Conservation (phyloP, 352 stramenopile genomes). For the Blastocystis sp. region DNA sequence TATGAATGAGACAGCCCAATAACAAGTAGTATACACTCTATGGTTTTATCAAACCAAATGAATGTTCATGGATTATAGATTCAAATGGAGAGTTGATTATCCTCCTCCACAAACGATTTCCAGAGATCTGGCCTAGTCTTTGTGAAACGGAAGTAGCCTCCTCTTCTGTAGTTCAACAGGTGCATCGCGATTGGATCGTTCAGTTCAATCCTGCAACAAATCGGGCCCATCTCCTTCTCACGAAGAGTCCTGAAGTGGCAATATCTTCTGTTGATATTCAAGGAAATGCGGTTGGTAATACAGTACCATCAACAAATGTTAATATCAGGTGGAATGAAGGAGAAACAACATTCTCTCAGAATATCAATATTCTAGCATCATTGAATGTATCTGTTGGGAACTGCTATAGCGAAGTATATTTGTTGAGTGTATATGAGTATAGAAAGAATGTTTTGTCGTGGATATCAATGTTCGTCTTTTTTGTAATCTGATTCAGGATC, state of each 20-base stretch:
- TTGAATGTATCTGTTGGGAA: background rate
- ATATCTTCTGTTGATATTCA: background rate
- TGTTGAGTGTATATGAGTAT: background rate
- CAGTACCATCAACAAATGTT: background rate
- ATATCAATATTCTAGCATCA: background rate
- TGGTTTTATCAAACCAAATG: background rate
- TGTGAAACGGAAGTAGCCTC: background rate
- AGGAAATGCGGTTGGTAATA: background rate
- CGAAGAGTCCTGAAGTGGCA: background rate
- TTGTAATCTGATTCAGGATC: background rate
- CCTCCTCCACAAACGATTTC: background rate
- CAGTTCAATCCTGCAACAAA: background rate
- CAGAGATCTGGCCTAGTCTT: background rate
- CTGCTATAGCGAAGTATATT: background rate
- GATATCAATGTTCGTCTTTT: constrained; percentile 24
- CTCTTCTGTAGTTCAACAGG: too few species aligned
- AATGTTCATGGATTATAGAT: constrained; percentile 1
- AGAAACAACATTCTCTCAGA: background rate
- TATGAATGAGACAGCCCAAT: background rate
- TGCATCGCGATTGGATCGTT: background rate
- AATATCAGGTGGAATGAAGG: background rate
- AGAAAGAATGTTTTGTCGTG: constrained; percentile 11
- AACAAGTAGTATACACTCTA: background rate
- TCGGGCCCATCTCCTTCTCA: background rate
- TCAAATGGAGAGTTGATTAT: constrained; percentile 31